Base-by-base conservation (phyloP, 2,329 filamentous ascomycete species). In the Trichophyton schoenleinii region DNA sequence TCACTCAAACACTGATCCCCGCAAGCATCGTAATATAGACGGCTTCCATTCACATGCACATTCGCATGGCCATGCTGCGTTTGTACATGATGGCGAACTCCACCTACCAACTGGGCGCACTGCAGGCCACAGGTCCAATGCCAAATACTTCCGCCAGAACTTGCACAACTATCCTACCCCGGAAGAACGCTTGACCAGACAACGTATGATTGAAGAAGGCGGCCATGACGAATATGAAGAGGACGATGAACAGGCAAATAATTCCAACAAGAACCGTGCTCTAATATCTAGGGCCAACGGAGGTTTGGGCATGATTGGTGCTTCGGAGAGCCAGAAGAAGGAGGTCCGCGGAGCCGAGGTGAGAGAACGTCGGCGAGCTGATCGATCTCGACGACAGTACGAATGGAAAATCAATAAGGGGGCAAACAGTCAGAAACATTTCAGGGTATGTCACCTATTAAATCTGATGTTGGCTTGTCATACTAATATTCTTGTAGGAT, bases 111-210 rank as follows among this genome's bases (percentile, higher is more conserved):
- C 88, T 3, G 94, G 94, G 60, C 87, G 88, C 64, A 88, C 88
- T 6, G 91, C 95, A 42, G 94, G 94, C 44, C 94, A 99, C 73
- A 85, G 94, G 57, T 94, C 89, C 6, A 77, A 96, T 60, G 87
- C 88, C 70, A 86, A 83, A 67, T 97, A 97, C 76, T 99, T 86
- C 78, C 86, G 89, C 63, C 94, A 99, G 77, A 97, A 97, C 75
- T 80, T 99, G 49, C 85, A 87, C 74, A 88, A 84, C 73, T 87
- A 96, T 72, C 91, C 91, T 1, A 86, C 88, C 1, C 77, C 85
- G 0, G 87, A 88, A 62, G 91, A 96, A 75, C 86, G 88, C 60
- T 80, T 83, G 62, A 81, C 86, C 67, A 85, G 84, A 59, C 74
- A 77, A 67, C 79, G 86, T 63, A 81, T 84, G 3, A 82, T 89